A percentile compares a stretch with the other conserved stretches of the same genome.
Conservation (phyloP, 1,139 yeast genomes). For the Lizanozyma gosingica region DNA sequence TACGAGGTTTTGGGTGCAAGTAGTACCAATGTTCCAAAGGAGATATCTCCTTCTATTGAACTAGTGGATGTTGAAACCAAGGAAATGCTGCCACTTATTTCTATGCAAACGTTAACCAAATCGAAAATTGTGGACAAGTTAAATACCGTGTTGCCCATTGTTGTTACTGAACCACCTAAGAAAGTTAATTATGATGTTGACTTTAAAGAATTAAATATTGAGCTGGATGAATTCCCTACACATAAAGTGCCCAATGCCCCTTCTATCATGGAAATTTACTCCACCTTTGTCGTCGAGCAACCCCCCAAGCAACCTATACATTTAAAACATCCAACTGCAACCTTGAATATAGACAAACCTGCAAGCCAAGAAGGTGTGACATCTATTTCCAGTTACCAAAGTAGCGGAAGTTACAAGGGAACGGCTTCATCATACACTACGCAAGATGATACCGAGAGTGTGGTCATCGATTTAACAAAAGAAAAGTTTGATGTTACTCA, state of each 20-base stretch:
- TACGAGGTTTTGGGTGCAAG: too few relatives aligned
- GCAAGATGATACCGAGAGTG: slow-evolving; percentile 27
- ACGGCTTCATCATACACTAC: slow-evolving; percentile 9
- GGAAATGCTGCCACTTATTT: too few relatives aligned
- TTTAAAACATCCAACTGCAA: not conserved
- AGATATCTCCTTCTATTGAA: too few relatives aligned
- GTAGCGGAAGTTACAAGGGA: not conserved
- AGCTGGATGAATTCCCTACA: slow-evolving; percentile 7
- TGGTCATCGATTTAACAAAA: slow-evolving; percentile 33
- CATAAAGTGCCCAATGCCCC: not conserved
- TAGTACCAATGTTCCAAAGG: too few relatives aligned
- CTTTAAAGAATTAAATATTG: slow-evolving; percentile 24
- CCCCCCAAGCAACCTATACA: not conserved
- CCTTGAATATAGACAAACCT: not conserved
- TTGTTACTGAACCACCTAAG: slow-evolving; percentile 31
- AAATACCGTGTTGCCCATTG: slow-evolving; percentile 11
- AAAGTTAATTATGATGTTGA: slow-evolving; percentile 32
- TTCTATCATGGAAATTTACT: not conserved
- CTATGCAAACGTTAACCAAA: too few relatives aligned
- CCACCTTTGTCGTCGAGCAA: not conserved
- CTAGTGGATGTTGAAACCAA: too few relatives aligned
- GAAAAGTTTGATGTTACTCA: slow-evolving; percentile 31
- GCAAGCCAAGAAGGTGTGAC: not conserved
- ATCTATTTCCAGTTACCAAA: not conserved
- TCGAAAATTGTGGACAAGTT: not conserved